Conservation (phyloP, 306 rosid species). For the Malus orientalis region DNA sequence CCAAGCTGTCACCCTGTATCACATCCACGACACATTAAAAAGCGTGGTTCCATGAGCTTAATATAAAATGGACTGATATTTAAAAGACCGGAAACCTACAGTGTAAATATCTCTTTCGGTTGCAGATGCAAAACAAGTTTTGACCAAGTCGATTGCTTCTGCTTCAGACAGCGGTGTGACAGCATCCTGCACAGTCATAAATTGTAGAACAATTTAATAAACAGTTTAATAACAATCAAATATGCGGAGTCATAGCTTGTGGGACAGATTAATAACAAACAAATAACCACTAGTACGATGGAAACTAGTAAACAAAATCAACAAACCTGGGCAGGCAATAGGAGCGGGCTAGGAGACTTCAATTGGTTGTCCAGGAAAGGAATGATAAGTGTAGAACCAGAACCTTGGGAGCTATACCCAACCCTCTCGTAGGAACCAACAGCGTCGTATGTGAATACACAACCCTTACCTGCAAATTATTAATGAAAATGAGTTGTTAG, state of each 20-base stretch:
- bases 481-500: background rate
- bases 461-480: conserved; percentile 71
- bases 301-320: conserved; percentile 4
- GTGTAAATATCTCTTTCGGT: conserved; percentile 95
- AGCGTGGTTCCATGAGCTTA: background rate
- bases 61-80: background rate
- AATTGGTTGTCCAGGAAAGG: conserved; percentile 87
- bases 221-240: background rate
- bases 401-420: conserved; percentile 94
- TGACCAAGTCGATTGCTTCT: conserved; percentile 79
- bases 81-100: conserved; percentile 36
- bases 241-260: background rate
- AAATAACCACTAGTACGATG: background rate
- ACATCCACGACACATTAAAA: conserved; percentile 4
- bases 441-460: conserved; percentile 98
- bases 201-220: background rate
- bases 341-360: conserved; percentile 89
- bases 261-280: background rate
- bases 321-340: conserved; percentile 69
- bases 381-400: conserved; percentile 89
- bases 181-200: conserved; percentile 52
- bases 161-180: conserved; percentile 84
- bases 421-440: conserved; percentile 99
- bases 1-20: conserved; percentile 76
- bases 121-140: conserved; percentile 89